Evolutionary conservation across 2,329 filamentous ascomycete species (phyloP).

Genomic region (Stromatinia cepivora): DNA sequence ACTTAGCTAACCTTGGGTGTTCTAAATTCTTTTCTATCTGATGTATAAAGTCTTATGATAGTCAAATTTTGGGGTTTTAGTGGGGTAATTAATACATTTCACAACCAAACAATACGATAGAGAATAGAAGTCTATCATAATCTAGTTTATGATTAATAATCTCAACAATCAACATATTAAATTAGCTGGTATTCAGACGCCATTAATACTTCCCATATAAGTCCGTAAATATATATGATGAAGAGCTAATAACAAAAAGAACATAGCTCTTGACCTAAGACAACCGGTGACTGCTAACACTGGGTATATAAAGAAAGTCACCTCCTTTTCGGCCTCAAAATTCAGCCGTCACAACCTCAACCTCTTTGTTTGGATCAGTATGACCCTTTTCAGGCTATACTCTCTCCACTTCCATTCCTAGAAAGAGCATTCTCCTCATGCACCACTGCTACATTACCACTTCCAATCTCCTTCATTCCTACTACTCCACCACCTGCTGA

Average conservation of each 20-base stretch:
- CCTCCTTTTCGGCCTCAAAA: background rate
- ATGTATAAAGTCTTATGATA: background rate
- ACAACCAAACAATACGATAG: no score
- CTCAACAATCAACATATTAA: background rate
- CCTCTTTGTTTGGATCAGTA: background rate
- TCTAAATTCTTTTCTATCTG: background rate
- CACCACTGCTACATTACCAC: background rate
- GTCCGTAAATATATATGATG: background rate
- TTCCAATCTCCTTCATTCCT: background rate
- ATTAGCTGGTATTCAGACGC: background rate
- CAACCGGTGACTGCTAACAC: background rate
- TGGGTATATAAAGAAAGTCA: conserved; percentile 10
- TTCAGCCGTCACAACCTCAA: background rate
- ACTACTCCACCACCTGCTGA: background rate
- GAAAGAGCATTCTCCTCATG: conserved; percentile 5
- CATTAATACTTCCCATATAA: background rate
- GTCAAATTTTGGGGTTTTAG: background rate
- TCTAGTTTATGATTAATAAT: background rate
- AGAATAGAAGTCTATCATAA: background rate
- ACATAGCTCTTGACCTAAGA: background rate
- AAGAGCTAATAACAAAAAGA: background rate
- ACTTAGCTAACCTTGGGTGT: no score
- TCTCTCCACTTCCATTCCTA: background rate
- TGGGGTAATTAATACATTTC: background rate
- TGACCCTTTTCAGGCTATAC: background rate